Conservation (phyloP, 2,329 filamentous ascomycete genomes). For the Sporothrix dimorphospora region DNA sequence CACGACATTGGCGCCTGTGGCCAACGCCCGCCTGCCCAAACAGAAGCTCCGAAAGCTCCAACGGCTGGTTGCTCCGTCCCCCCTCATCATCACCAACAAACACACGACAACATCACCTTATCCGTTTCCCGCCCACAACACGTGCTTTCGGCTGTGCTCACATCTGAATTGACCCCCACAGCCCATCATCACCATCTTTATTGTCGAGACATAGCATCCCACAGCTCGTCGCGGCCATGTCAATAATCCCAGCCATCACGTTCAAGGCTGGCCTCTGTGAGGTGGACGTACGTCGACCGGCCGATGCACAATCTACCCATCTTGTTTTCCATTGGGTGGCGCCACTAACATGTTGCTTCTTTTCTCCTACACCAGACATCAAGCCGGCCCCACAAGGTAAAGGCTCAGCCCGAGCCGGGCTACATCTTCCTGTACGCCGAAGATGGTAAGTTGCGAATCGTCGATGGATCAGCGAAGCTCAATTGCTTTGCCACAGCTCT, state of each 20-base stretch:
- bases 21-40: not conserved
- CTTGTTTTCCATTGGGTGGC: too few relatives aligned
- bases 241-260: slow-evolving; percentile 82
- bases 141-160: not conserved
- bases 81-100: slow-evolving; percentile 20
- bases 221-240: slow-evolving; percentile 58
- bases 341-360: slow-evolving; percentile 13
- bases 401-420: slow-evolving; percentile 71
- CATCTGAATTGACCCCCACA: not conserved
- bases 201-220: not conserved
- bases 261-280: slow-evolving; percentile 96
- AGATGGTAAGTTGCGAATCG: slow-evolving; percentile 63
- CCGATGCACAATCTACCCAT: not conserved
- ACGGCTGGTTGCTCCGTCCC: slow-evolving; percentile 10
- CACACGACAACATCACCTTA: slow-evolving; percentile 10
- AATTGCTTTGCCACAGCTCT: not conserved
- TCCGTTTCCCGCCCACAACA: not conserved
- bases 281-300: slow-evolving; percentile 66
- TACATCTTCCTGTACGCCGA: slow-evolving; percentile 92
- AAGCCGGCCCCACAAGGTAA: slow-evolving; percentile 66
- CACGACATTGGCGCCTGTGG: slow-evolving; percentile 33
- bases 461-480: not conserved
- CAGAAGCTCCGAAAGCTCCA: slow-evolving; percentile 30
- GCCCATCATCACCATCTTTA: not conserved
- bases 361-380: slow-evolving; percentile 15